Base-by-base conservation (phyloP, 208 protist species). In the Novymonas esmeraldas region DNA sequence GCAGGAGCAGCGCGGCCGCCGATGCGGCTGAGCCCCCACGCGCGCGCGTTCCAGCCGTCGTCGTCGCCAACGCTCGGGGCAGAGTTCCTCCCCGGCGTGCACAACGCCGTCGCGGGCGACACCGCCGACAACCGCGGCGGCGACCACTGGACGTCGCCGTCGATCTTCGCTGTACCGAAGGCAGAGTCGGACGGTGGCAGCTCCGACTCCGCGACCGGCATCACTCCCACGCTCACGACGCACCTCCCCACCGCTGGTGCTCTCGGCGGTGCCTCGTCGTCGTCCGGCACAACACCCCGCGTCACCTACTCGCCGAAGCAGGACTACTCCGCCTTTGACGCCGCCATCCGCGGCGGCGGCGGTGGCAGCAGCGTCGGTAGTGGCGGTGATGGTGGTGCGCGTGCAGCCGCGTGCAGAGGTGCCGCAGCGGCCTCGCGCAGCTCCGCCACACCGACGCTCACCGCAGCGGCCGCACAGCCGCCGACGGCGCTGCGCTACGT, bases 1-100 rank as follows among this genome's bases (percentile, higher is more conserved):
- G 28, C 60, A 11, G n/a, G 4, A 2, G 26, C 60, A 38, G 33
- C 54, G 16, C 51, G 62, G 50, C 50, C 51, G 20, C 51, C 64
- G 26, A 48, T 48, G 31, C 64, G 64, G 10, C 59, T 78, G 31
- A 78, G 72, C 34, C 72, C 72, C 9, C 63, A 78, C 38, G 72
- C 72, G 6, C 55, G 52, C 16, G 63, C 72, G 18, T 78, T 78
- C 54, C 52, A 56, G 24, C 72, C 72, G 7, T 36, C 57, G 18
- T 52, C 54, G 18, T 56, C 59, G 18, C 51, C 64, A 42, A 36
- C 55, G 28, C 64, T 39, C 3, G 45, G 41, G 22, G 39, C 55
- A 4, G 54, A 70, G 36, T 44, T 45, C n/a, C 52, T 44, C 4
- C 44, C 54, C 16, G 64, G 54, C 7, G 64, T 62, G 54, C 64